phyloP scores from a whole-genome alignment of 352 stramenopile species.

The Pythium sukuiense region DNA sequence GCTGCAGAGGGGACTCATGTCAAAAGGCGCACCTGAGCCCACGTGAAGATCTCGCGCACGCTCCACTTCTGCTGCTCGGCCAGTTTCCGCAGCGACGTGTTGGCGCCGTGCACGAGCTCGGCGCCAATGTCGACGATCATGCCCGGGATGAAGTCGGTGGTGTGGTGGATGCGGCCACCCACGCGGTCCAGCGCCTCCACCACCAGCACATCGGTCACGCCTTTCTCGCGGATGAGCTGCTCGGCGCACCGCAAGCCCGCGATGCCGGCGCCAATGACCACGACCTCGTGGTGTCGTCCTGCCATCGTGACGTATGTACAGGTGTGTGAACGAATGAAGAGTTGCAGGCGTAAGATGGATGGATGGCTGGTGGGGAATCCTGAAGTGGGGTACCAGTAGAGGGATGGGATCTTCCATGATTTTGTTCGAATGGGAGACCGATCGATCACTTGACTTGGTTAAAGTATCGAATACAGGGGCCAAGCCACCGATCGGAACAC shows the following conservation, averaged over 20 bases:
- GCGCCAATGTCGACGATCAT: slow-evolving; percentile 75
- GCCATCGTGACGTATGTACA: slow-evolving; percentile 4
- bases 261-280: slow-evolving; percentile 71
- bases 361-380: neutral
- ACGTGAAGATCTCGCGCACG: slow-evolving; percentile 84
- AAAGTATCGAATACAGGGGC: neutral
- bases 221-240: slow-evolving; percentile 54
- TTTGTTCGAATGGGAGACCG: neutral
- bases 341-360: neutral
- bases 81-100: slow-evolving; percentile 71
- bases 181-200: slow-evolving; percentile 68
- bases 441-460: neutral
- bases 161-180: slow-evolving; percentile 62
- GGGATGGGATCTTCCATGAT: neutral
- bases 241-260: slow-evolving; percentile 68
- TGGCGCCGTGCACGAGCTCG: slow-evolving; percentile 73
- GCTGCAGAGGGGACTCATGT: too few species aligned
- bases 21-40: slow-evolving; percentile 65
- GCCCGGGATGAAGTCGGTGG: slow-evolving; percentile 66
- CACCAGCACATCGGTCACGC: slow-evolving; percentile 66
- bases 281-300: slow-evolving; percentile 40
- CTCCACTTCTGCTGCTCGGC: slow-evolving; percentile 63
- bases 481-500: too few species aligned
- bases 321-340: neutral
- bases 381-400: neutral